Conservation (phyloP, 2,329 filamentous ascomycete species). For the Alternaria solani region DNA sequence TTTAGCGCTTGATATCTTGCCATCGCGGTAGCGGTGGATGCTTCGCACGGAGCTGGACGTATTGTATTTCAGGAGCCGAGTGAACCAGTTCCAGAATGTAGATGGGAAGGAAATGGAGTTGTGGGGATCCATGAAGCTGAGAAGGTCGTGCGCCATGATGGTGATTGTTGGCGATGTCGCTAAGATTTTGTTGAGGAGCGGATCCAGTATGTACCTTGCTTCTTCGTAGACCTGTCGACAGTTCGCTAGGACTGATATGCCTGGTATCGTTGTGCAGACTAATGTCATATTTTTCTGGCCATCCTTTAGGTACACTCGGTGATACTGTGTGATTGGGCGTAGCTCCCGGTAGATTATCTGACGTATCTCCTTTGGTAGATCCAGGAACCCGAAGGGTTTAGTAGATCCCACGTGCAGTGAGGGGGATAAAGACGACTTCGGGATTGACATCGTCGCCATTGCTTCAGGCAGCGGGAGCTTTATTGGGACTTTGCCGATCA, state of each 20-base stretch:
- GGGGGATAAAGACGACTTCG: background rate
- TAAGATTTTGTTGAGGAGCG: background rate
- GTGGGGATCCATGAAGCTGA: background rate
- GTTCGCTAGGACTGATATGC: constrained; percentile 8
- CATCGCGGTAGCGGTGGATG: background rate
- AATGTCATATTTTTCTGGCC: constrained; percentile 2
- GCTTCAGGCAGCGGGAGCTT: background rate
- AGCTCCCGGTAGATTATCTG: constrained; percentile 17
- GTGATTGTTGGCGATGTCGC: background rate
- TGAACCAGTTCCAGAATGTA: background rate
- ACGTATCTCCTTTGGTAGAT: constrained; percentile 17
- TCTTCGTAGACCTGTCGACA: constrained; percentile 7
- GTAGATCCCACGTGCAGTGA: fast-evolving
- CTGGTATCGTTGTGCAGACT: constrained; percentile 7
- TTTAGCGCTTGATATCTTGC: background rate
- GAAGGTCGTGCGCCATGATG: background rate
- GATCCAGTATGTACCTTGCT: constrained; percentile 3
- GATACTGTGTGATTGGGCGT: background rate
- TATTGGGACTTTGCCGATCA: background rate
- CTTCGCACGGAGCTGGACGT: background rate
- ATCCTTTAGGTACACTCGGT: background rate
- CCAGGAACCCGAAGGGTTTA: constrained; percentile 12
- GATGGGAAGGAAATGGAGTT: background rate
- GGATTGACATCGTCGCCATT: background rate
- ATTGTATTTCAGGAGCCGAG: background rate